Evolutionary conservation across 345 rosid species (phyloP).

Genomic region (Camelina hispida): DNA sequence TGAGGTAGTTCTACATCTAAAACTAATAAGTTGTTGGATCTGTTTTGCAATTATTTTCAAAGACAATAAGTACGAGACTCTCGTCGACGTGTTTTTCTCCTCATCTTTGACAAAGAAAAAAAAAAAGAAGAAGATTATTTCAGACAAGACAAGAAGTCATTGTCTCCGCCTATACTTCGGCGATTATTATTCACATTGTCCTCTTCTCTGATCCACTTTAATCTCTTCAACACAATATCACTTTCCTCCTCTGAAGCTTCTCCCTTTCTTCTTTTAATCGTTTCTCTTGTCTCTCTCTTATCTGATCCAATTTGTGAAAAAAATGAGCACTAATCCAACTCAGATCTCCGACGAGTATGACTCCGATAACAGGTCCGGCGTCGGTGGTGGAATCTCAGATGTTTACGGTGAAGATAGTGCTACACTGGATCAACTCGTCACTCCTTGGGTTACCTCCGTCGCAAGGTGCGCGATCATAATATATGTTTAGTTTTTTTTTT

Average conservation of each 20-base stretch:
- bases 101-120: neutral
- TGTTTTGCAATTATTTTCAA: neutral
- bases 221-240: neutral
- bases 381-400: conserved; percentile 40
- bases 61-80: conserved; percentile 11
- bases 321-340: conserved; percentile 15
- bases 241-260: neutral
- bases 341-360: conserved; percentile 31
- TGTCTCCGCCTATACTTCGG: conserved; percentile 19
- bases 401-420: conserved; percentile 44
- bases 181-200: conserved; percentile 32
- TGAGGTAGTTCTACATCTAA: neutral
- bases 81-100: neutral
- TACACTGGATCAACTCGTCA: conserved; percentile 46
- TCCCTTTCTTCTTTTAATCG: neutral
- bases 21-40: neutral
- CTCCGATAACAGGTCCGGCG: conserved; percentile 34
- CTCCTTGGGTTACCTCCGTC: conserved; percentile 47
- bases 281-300: neutral
- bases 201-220: neutral
- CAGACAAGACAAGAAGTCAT: conserved; percentile 31
- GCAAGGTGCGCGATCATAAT: conserved; percentile 25
- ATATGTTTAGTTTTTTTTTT: neutral
- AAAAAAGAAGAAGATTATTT: neutral
- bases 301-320: conserved; percentile 9